A percentile compares a stretch with the other conserved stretches of the same genome.
Conservation (phyloP, 2,329 filamentous ascomycete species). For the Pleoardoris graminearum region DNA sequence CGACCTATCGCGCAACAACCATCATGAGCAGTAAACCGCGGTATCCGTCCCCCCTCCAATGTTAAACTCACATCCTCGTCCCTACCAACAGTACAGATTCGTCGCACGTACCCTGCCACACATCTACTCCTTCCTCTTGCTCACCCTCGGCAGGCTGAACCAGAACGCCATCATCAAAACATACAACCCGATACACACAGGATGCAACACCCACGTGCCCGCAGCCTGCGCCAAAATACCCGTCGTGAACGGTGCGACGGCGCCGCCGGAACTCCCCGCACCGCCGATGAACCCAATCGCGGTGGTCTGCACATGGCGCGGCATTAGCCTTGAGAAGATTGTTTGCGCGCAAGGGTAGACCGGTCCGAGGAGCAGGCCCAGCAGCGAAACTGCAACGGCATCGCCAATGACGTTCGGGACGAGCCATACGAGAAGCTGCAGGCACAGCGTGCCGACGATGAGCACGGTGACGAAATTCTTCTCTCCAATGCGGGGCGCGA, state of each 20-base stretch:
- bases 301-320: conserved; percentile 62
- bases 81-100: too few species aligned
- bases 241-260: conserved; percentile 67
- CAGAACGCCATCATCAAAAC: conserved; percentile 67
- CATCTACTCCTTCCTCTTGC: conserved; percentile 66
- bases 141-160: conserved; percentile 60
- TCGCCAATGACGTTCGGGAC: conserved; percentile 68
- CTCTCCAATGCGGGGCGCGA: conserved; percentile 71
- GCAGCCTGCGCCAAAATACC: conserved; percentile 64
- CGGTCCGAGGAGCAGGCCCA: conserved; percentile 76
- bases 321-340: conserved; percentile 65
- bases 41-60: too few species aligned
- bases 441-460: conserved; percentile 62
- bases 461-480: conserved; percentile 68
- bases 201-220: conserved; percentile 66
- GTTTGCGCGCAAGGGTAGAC: conserved; percentile 75
- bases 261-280: conserved; percentile 70
- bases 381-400: conserved; percentile 57
- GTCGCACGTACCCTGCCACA: too few species aligned
- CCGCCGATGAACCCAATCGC: conserved; percentile 70
- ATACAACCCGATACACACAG: conserved; percentile 69
- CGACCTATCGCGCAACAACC: too few species aligned
- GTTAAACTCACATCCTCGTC: too few species aligned
- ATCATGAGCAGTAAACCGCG: too few species aligned
- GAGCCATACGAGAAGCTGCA: conserved; percentile 78